Evolutionary conservation across 148 eudicot species (phyloP).

Genomic region (Rheum nobile): DNA sequence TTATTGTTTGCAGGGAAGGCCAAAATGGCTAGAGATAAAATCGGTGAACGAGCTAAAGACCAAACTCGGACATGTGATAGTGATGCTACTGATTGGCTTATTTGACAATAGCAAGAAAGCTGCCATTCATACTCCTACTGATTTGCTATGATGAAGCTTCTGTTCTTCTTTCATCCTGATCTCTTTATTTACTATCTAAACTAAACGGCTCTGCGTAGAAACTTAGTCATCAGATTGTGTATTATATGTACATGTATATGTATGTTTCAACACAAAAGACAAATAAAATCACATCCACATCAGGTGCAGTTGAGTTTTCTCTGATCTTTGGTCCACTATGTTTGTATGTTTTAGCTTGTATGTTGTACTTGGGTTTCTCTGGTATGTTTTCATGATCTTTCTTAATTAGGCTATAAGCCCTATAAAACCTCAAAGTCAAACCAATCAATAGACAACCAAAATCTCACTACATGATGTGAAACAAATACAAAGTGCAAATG

Average conservation of each 20-base stretch:
- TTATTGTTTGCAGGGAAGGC: constrained; percentile 58
- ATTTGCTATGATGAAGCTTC: constrained; percentile 92
- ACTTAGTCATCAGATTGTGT: background rate
- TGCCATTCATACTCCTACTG: constrained; percentile 43
- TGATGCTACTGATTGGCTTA: constrained; percentile 80
- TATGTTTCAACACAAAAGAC: background rate
- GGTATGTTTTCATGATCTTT: too few relatives aligned
- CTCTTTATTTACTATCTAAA: constrained; percentile 70
- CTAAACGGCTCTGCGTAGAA: constrained; percentile 40
- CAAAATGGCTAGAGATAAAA: constrained; percentile 79
- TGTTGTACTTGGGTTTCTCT: too few relatives aligned
- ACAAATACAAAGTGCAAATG: constrained; percentile 1
- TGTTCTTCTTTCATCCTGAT: constrained; percentile 66
- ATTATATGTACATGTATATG: background rate
- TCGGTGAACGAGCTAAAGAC: constrained; percentile 82
- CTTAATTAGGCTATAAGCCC: too few relatives aligned
- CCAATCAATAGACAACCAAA: background rate
- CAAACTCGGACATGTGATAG: constrained; percentile 91
- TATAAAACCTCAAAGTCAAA: background rate
- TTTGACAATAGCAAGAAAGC: constrained; percentile 84
- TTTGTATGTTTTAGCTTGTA: too few relatives aligned
- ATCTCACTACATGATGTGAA: background rate
- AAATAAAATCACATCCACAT: too few relatives aligned
- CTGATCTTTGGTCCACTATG: too few relatives aligned
- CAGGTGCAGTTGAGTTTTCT: too few relatives aligned